Evolutionary conservation across 225 moss, liverwort and hornwort genomes (phyloP).

Genomic region (Marchantia paleacea): DNA sequence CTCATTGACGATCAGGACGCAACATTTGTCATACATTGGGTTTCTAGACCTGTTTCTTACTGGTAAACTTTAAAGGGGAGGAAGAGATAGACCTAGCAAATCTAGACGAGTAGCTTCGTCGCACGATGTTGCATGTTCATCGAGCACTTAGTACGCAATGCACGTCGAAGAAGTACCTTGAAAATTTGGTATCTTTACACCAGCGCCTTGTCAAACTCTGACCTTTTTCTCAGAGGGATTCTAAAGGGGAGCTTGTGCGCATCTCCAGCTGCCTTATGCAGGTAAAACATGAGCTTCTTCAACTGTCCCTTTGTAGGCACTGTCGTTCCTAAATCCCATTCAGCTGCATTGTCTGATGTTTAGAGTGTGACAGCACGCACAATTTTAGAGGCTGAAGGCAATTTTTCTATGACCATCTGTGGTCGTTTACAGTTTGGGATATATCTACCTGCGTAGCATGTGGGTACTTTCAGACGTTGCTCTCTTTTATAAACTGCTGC

Average conservation of each 20-base stretch:
- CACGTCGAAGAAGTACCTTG: no score
- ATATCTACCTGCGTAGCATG: no score
- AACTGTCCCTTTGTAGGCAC: neutral
- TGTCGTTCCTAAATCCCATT: neutral
- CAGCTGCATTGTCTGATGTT: neutral
- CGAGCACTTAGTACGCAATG: no score
- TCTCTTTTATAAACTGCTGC: no score
- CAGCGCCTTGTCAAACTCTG: neutral
- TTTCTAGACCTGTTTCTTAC: neutral
- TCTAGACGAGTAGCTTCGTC: no score
- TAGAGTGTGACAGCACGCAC: neutral
- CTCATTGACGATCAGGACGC: neutral
- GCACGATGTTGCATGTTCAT: no score
- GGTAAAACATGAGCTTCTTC: constrained; percentile 7
- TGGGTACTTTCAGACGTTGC: no score
- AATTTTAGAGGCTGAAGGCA: neutral
- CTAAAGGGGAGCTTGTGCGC: constrained; percentile 29
- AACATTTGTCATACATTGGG: neutral
- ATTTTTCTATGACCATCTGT: no score
- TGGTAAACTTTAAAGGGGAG: no score
- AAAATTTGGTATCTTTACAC: neutral
- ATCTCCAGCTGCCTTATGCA: constrained; percentile 31
- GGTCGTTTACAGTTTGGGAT: no score
- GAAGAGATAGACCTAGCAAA: no score
- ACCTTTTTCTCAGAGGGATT: constrained; percentile 16